Base-by-base conservation (phyloP, 148 eudicot species). In the Drosera capensis region DNA sequence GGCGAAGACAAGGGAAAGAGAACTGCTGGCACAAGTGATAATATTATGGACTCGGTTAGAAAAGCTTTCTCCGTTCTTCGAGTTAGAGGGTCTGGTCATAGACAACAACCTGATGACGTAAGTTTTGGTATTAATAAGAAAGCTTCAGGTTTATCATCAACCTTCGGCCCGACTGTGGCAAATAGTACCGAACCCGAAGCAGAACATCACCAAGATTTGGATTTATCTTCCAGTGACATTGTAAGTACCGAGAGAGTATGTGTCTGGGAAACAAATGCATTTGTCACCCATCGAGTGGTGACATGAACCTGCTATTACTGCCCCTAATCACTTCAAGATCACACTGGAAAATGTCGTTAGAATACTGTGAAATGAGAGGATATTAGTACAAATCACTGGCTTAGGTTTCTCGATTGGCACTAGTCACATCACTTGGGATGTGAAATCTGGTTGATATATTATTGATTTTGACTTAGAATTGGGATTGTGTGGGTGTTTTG, bases 1-100 rank as follows among this genome's bases (percentile, higher is more conserved):
- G 57, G 61, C 37, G 78, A 75, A 63, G 99, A 84, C 39, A 80
- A 78, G 65, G 93, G 66, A 25, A 85, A 78, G 66, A 67, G 30
- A 49, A 48, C 66, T 39, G 62, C 66, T 58, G 58, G 25, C 58
- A 47, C 48, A 49, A 73, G 57, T 53, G 74, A 58, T 17, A 72
- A 48, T 55, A 53, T 84, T 53, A 48, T 80, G 63, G 57, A 66
- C 35, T 65, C 85, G 25, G 68, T 90, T 30, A 71, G 68, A 52
- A 78, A 78, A 49, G 78, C 79, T 54, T 71, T 57, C 63, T 71
- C 85, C 14, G 44, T 80, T 58, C 86, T 90, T 65, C 72, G 58
- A 53, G 58, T 30, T 17, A 70, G 48, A 44, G 75, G 71, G 43
- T 44, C 45, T 48, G 44, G 54, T 18, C 75, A 51, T 52, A 42